These are phyloP conservation scores for Cordyceps tenuipes DNA, from an alignment of 2,329 filamentous ascomycete genomes.

Conservation along the genomic window DNA sequence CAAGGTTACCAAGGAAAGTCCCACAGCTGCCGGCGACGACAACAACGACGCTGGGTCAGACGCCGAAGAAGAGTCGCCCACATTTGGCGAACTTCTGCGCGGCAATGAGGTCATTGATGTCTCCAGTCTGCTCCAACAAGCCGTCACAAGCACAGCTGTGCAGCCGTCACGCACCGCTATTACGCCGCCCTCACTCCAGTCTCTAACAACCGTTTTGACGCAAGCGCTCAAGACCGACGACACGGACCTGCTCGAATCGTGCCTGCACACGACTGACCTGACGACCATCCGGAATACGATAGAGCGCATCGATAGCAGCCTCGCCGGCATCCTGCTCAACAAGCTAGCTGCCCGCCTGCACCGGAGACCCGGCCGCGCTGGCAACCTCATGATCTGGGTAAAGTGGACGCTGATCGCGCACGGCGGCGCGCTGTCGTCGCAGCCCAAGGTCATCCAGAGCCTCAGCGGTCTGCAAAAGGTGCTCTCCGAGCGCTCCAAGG, in stretches of 20 bases:
- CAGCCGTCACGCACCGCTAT: slow-evolving; percentile 40
- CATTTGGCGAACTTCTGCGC: slow-evolving; percentile 80
- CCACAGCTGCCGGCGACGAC: slow-evolving; percentile 21
- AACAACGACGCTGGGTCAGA: slow-evolving; percentile 32
- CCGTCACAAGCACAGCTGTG: slow-evolving; percentile 25
- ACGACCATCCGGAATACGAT: slow-evolving; percentile 79
- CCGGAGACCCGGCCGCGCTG: slow-evolving; percentile 78
- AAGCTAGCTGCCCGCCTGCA: slow-evolving; percentile 83
- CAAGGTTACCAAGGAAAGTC: slow-evolving; percentile 18
- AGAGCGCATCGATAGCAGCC: slow-evolving; percentile 75
- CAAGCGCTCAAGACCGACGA: slow-evolving; percentile 93
- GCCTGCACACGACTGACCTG: slow-evolving; percentile 71
- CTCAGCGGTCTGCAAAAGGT: slow-evolving; percentile 77
- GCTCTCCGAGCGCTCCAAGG: slow-evolving; percentile 75
- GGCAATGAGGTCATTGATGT: slow-evolving; percentile 72
- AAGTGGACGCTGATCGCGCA: slow-evolving; percentile 92
- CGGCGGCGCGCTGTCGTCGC: slow-evolving; percentile 80
- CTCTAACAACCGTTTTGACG: slow-evolving; percentile 83
- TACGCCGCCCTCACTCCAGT: slow-evolving; percentile 62
- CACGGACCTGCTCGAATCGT: slow-evolving; percentile 79
- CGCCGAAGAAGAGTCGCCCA: slow-evolving; percentile 48
- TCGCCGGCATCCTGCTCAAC: slow-evolving; percentile 70
- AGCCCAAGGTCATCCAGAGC: slow-evolving; percentile 72
- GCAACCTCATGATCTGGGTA: slow-evolving; percentile 87
- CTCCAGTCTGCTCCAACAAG: slow-evolving; percentile 46